A percentile compares a stretch with the other conserved stretches of the same genome.
phyloP scores from a whole-genome alignment of 345 rosid genomes.

The Populus deltoides region DNA sequence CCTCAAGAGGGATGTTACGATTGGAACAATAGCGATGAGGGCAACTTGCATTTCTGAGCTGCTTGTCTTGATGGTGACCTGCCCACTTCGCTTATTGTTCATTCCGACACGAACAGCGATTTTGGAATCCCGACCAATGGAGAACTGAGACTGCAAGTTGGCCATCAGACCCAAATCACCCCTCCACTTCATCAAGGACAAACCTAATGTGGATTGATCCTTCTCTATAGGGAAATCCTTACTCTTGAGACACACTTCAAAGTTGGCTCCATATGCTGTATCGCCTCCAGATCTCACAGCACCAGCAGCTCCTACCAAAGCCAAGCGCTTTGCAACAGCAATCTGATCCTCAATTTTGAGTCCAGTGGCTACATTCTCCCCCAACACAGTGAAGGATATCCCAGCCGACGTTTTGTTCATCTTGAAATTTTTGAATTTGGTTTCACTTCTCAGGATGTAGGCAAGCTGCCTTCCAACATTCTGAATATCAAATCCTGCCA shows the following conservation, averaged over 20 bases:
- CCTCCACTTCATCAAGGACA: conserved; percentile 40
- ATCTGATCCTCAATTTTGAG: conserved; percentile 41
- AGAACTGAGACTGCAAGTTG: conserved; percentile 40
- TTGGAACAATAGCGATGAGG: conserved; percentile 34
- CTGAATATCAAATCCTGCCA: conserved; percentile 48
- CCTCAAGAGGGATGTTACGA: conserved; percentile 27
- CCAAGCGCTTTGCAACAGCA: conserved; percentile 30
- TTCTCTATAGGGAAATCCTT: conserved; percentile 35
- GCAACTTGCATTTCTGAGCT: conserved; percentile 40
- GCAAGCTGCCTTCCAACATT: conserved; percentile 42
- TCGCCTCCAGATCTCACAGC: conserved; percentile 28
- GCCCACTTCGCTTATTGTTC: conserved; percentile 43
- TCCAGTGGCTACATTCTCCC: conserved; percentile 37
- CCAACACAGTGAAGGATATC: conserved; percentile 26
- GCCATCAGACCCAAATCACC: conserved; percentile 32
- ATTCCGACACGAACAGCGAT: conserved; percentile 36
- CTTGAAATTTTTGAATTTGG: conserved; percentile 29
- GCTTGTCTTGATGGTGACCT: conserved; percentile 40
- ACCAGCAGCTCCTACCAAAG: conserved; percentile 36
- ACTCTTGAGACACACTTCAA: conserved; percentile 33
- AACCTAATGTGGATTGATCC: conserved; percentile 30
- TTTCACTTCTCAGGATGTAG: conserved; percentile 36
- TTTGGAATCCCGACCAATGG: conserved; percentile 31
- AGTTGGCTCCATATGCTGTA: conserved; percentile 38
- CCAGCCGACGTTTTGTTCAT: conserved; percentile 37